Evolutionary conservation across 257 asterid genomes (phyloP), one percentile per base, ranked within the genome.

Genomic region (Salvia rosmarinus): DNA sequence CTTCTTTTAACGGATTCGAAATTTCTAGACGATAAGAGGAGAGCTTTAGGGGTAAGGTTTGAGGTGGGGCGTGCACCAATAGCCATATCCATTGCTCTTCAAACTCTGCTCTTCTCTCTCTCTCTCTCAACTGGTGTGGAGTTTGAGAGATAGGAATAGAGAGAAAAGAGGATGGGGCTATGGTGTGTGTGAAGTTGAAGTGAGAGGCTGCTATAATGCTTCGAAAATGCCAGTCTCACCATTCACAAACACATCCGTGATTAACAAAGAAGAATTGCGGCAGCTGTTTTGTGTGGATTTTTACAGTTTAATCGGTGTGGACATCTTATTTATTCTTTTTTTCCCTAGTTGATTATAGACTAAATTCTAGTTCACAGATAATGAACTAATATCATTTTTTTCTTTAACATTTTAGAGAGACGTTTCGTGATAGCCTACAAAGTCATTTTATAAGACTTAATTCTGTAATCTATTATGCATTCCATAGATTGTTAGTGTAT

Each of bases 1-100:
- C 44, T 75, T 59, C 55, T 52, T 63, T 54, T 67, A 40, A 49
- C 50, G 77, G 79, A 80, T 14, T 66, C 81, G 58, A 63, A 71
- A 58, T 59, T 51, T 76, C 75, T 71, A 65, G 82, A 57, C 40
- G 81, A 30, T 37, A 32, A 30, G 13, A 55, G 50, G 8, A 64
- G 74, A 73, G 80, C 59, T 68, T 67, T 75, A 20, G 80, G 68
- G 61, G 71, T 60, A 63, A 72, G 67, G 47, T 75, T 44, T 9
- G 78, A 76, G 65, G 82, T 80, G 66, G 85, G 75, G 59, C 70
- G 68, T 6, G 88, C 79, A 32, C 85, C 82, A 49, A 84, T 72
- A 69, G 92, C 83, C 89, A 83, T 90, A 76, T 93, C 98, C 96
- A 86, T 86, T 75, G 76, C 79, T 67, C 75, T 30, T 64, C 68